Base-by-base conservation (phyloP, 2,329 filamentous ascomycete genomes). In the Neonectria ditissima region DNA sequence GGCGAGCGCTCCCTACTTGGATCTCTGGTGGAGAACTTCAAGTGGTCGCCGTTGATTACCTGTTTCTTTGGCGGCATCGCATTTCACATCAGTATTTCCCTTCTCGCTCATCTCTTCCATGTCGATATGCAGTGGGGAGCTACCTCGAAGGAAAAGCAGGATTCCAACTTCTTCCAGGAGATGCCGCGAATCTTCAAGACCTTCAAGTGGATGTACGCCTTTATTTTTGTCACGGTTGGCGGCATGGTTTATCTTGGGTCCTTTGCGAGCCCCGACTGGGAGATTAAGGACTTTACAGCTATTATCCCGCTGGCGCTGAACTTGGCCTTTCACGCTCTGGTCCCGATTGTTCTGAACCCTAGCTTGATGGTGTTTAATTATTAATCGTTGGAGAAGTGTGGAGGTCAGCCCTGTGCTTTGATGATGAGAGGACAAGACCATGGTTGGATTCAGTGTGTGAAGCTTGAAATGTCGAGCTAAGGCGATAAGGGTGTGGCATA, bases 301-400 rank as follows among this genome's bases (percentile, higher is more conserved):
- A 76, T 86, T 44, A 76, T 90, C 63, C 88, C 87, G 7, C 82
- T 90, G 59, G 81, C 81, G 56, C 77, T 90, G 63, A 90, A 90
- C 69, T 87, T 65, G 41, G 54, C 47, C 9, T 65, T 65, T 37
- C 62, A 65, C 24, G 56, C 58, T 13, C 37, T 55, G 26, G 58
- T 61, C 4, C 56, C 56, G 1, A 14, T 59, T 2, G 56, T 59
- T 0, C 20, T 59, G 41, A 59, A 59, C 50, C 56, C 56, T 13
- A 59, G 56, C 39, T 30, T 59, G 6, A 59, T 59, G 56, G 56
- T 59, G 16, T 59, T 59, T n/a, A 59, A 59, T 20, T 54, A 59
- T 20, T 59, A 41, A 32, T 32, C n/a, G n/a, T n/a, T n/a, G n/a
- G n/a, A n/a, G n/a, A n/a, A n/a, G n/a, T n/a, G n/a, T n/a, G n/a